Base-by-base conservation (phyloP, 371 early-diverging fungal genomes). In the Mortierella sp. region DNA sequence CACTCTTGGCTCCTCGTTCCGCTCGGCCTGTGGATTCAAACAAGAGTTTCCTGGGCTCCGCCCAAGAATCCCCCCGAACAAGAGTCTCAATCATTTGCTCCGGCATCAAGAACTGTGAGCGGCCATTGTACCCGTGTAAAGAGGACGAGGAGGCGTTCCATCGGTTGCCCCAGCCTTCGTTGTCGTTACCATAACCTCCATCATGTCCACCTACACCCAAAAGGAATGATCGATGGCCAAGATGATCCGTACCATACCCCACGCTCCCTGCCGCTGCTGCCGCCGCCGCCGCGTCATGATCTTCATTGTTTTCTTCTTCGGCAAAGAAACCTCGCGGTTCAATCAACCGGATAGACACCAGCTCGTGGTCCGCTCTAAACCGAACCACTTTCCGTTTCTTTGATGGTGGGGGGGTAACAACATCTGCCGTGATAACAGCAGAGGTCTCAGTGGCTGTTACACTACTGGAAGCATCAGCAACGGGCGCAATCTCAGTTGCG, bases 321-420 rank as follows among this genome's bases (percentile, higher is more conserved):
- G 57, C 3, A 38, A 28, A 2, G 46, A 8, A 16, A 63, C 67
- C 38, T 14, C 63, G 67, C 5, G 64, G 28, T 13, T 67, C 67
- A 30, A 72, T 63, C 21, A 47, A 53, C 12, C 62, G 64, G 39
- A 72, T 60, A 18, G 54, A 38, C 1, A 63, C 64, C 0, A 72
- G 57, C 26, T 72, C 73, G 3, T 58, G 30, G 2, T 62, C 73
- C 2, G 66, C 57, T 26, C 63, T 67, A 55, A 67, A 72, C 19
- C 62, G 58, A 23, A 72, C 73, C 7, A 54, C 49, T 31, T 66
- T 72, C 34, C 67, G 67, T 8, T 38, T 50, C 24, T 64, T 64
- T 23, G 50, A 42, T 18, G 43, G 18, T 10, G 42, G 66, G 14
- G 30, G 24, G 10, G 30, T n/a, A 12, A 28, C 27, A 21, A 13